Base-by-base conservation (phyloP, 345 rosid genomes). In the Trapa bicornis region DNA sequence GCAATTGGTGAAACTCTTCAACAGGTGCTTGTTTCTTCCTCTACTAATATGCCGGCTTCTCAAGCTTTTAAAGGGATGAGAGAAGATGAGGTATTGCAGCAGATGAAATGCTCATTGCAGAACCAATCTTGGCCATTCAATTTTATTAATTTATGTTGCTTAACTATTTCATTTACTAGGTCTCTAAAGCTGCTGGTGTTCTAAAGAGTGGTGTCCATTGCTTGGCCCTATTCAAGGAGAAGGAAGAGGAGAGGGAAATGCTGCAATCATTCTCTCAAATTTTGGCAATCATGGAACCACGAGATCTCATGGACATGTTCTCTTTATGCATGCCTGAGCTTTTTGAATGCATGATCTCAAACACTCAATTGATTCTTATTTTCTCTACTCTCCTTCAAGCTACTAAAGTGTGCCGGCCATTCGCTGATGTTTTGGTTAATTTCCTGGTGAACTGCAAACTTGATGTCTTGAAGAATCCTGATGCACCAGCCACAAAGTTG, bases 301-400 rank as follows among this genome's bases (percentile, higher is more conserved):
- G 96, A 71, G 93, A 94, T 85, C 90, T 91, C 36, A 91, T 91
- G 99, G 97, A 94, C 80, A 89, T 94, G 96, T 94, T 94, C 77
- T 89, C 99, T 3, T 78, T 94, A 81, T 94, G 99, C 69, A 85
- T 94, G 96, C 96, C 97, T 65, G 96, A 84, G 86, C 97, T 94
- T 67, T 94, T 94, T 75, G 96, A 94, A 73, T 86, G 89, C 91
- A 91, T 94, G 99, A 87, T 89, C 75, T 79, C 80, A 78, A 91
- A 86, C 77, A 85, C 80, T 64, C 97, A 91, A 75, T 78, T 94
- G 76, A 93, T 91, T 77, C 93, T 84, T 72, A 91, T 94, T 75
- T 94, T 91, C 80, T 91, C 99, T 11, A 80, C 91, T 33, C 96
- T 91, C 71, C 69, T 91, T 79, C 96, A 85, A 81, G 80, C 93